Base-by-base conservation (phyloP, 139 green algal genomes). In the Klebsormidium nitens region DNA sequence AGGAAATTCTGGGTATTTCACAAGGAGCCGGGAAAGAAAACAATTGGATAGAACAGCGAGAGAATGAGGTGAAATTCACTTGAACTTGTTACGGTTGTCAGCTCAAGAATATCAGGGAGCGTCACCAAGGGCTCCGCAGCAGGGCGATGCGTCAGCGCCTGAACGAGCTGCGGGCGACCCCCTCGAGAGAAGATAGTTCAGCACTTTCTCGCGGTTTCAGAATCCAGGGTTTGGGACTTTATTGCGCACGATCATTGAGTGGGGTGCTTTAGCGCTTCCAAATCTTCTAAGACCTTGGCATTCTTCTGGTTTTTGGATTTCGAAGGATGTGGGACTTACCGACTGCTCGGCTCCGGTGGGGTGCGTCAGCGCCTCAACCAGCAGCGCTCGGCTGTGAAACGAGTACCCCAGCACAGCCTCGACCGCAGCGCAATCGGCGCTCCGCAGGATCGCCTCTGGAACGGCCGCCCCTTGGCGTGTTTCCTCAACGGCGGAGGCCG, bases 311-410 rank as follows among this genome's bases (percentile, higher is more conserved):
- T n/a, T n/a, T n/a, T n/a, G n/a, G n/a, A n/a, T n/a, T n/a, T n/a
- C n/a, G n/a, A n/a, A n/a, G n/a, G n/a, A n/a, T n/a, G n/a, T n/a
- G n/a, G n/a, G n/a, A n/a, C n/a, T n/a, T n/a, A n/a, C n/a, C n/a
- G n/a, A n/a, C n/a, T n/a, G n/a, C n/a, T n/a, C n/a, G n/a, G n/a
- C n/a, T n/a, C n/a, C n/a, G n/a, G n/a, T n/a, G 35, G 52, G 31
- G 44, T 74, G 66, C 3, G 66, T 74, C 2, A 74, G 11, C 5
- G 66, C 50, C 52, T 74, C 66, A 36, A 58, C 17, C 55, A 74
- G 29, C 32, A 74, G 6, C 52, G 29, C 19, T 4, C 55, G 31
- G 2, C 32, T 66, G 5, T 59, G 8, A 36, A 74, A 74, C 28
- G 34, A 29, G 42, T 74, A 74, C 0, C 50, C 50, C 28, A 74